Percentiles rank a stretch among this genome's conserved stretches.
Conservation (phyloP, 768 basidiomycete genomes). For the Phaeotremella skinneri region DNA sequence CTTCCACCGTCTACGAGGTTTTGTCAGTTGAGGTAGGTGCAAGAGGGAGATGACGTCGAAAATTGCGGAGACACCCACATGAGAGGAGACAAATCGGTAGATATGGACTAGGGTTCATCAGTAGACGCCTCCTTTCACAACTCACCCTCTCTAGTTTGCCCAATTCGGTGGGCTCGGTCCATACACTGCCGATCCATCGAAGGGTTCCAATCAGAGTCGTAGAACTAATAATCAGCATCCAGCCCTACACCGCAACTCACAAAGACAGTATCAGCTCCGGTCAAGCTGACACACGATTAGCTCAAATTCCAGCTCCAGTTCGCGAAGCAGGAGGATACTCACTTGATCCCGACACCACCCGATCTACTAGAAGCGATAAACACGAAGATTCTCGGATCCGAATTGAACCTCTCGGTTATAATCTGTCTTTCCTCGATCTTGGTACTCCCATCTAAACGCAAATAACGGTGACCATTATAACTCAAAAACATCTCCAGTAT, state of each 20-base stretch:
- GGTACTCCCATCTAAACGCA: slow-evolving; percentile 90
- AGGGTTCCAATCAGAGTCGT: slow-evolving; percentile 55
- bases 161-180: slow-evolving; percentile 54
- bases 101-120: slow-evolving; percentile 83
- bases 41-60: too few species aligned
- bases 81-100: slow-evolving; percentile 72
- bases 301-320: background rate
- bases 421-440: slow-evolving; percentile 76
- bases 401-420: slow-evolving; percentile 56
- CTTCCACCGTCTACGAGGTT: slow-evolving; percentile 84
- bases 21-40: background rate
- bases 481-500: slow-evolving; percentile 91
- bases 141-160: slow-evolving; percentile 51
- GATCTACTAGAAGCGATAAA: slow-evolving; percentile 55
- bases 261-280: slow-evolving; percentile 55
- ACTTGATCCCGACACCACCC: slow-evolving; percentile 85
- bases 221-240: slow-evolving; percentile 36
- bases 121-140: slow-evolving; percentile 9
- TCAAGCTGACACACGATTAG: slow-evolving; percentile 33
- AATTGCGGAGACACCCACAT: slow-evolving; percentile 16
- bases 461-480: slow-evolving; percentile 87
- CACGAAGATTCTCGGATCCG: slow-evolving; percentile 53
- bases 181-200: slow-evolving; percentile 56
- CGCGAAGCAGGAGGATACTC: slow-evolving; percentile 1
- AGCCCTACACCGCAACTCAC: background rate